Conservation (phyloP, 768 basidiomycete species). For the Leccinellum rugosiceps region DNA sequence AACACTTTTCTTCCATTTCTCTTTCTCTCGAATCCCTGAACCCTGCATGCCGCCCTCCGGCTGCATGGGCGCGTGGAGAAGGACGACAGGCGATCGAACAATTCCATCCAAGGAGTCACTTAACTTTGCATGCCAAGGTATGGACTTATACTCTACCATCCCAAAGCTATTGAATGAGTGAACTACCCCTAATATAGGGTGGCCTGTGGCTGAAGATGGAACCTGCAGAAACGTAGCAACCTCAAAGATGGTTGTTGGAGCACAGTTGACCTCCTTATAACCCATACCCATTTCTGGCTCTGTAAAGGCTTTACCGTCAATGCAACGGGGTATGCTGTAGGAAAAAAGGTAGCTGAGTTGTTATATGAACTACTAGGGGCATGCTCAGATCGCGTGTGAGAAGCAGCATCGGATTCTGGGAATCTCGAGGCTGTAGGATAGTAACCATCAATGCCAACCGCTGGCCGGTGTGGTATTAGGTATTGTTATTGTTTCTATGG, state of each 20-base stretch:
- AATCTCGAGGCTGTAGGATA: neutral
- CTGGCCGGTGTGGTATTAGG: neutral
- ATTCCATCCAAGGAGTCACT: constrained; percentile 26
- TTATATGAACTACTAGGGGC: neutral
- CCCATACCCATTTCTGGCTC: no score
- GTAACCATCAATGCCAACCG: neutral
- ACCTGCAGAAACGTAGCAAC: constrained; percentile 18
- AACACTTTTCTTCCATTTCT: constrained; percentile 24
- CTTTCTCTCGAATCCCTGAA: constrained; percentile 29
- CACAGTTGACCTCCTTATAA: no score
- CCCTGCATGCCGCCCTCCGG: constrained; percentile 23
- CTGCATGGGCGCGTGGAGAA: constrained; percentile 22
- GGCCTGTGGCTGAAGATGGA: constrained; percentile 48
- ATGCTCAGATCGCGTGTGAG: neutral
- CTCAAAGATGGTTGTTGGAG: no score
- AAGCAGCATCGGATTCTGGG: neutral
- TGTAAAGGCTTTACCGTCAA: no score
- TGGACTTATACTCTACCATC: constrained; percentile 2
- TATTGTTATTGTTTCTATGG: neutral
- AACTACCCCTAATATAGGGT: constrained; percentile 27
- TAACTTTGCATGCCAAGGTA: constrained; percentile 39
- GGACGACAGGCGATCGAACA: constrained; percentile 28
- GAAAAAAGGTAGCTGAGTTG: no score
- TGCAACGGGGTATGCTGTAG: no score
- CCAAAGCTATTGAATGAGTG: neutral